Conservation (phyloP, 148 eudicot species). For the Fagopyrum homotropicum region DNA sequence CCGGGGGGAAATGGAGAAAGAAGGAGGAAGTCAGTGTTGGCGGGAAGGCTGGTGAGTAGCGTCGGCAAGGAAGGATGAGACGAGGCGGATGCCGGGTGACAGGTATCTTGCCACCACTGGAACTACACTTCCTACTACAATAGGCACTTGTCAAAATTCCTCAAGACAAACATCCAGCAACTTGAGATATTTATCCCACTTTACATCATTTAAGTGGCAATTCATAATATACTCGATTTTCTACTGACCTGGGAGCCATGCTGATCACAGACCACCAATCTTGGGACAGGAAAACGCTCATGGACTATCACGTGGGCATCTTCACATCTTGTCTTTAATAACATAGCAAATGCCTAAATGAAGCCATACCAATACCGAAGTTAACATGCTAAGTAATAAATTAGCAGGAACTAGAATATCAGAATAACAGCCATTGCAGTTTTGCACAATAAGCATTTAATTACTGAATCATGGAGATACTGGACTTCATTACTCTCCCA, state of each 20-base stretch:
- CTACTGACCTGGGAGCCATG: conserved; percentile 92
- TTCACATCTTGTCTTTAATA: conserved; percentile 74
- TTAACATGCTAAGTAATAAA: conserved; percentile 1
- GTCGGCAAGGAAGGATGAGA: too few relatives aligned
- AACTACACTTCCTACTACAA: too few relatives aligned
- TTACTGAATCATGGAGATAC: background rate
- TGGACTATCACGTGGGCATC: conserved; percentile 72
- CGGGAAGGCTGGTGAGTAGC: too few relatives aligned
- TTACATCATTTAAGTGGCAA: background rate
- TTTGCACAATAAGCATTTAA: background rate
- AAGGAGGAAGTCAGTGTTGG: too few relatives aligned
- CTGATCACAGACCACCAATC: conserved; percentile 95
- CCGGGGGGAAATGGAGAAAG: too few relatives aligned
- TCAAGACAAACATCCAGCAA: conserved; percentile 2
- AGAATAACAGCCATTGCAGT: background rate
- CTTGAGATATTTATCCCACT: background rate
- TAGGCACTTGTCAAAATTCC: background rate
- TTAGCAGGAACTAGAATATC: background rate
- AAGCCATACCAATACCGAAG: background rate
- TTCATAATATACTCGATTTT: too few relatives aligned
- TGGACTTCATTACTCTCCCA: too few relatives aligned
- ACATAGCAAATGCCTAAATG: conserved; percentile 61
- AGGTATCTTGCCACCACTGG: background rate
- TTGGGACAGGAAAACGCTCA: conserved; percentile 89
- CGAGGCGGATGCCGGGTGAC: too few relatives aligned